Evolutionary conservation across 1,284 basidiomycete genomes (phyloP).

Genomic region (Ganoderma multipileum): DNA sequence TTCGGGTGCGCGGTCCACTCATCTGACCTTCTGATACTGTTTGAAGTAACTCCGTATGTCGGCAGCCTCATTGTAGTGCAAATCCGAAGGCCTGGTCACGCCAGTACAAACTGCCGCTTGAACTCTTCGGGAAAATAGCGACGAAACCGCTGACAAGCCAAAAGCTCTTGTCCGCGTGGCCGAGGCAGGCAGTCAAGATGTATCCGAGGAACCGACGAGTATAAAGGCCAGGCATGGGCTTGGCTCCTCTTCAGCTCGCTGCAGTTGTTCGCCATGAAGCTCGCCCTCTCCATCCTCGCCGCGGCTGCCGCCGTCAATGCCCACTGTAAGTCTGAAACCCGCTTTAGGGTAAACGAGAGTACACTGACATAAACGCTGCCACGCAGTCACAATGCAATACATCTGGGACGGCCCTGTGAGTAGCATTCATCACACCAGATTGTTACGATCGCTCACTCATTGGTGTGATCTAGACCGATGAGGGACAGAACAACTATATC

Average conservation of each 20-base stretch:
- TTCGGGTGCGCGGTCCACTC: conserved; percentile 20
- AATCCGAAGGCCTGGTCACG: conserved; percentile 15
- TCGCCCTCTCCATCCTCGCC: conserved; percentile 41
- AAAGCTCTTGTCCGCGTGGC: conserved; percentile 7
- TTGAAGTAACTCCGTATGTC: background rate
- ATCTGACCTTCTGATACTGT: conserved; percentile 18
- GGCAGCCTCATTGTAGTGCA: background rate
- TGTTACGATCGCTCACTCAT: background rate
- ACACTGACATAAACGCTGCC: background rate
- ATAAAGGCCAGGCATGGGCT: conserved; percentile 19
- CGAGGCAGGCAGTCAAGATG: background rate
- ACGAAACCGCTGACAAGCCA: conserved; percentile 2
- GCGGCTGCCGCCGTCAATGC: conserved; percentile 48
- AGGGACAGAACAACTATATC: conserved; percentile 51
- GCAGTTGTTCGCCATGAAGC: conserved; percentile 36
- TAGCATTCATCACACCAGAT: no score
- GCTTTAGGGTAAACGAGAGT: background rate
- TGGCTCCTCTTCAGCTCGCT: conserved; percentile 10
- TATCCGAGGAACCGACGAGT: conserved; percentile 4
- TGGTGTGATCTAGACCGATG: conserved; percentile 43
- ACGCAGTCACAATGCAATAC: conserved; percentile 56
- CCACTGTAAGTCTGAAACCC: conserved; percentile 44
- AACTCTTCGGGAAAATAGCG: conserved; percentile 8
- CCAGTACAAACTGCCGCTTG: conserved; percentile 15
- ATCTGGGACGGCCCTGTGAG: conserved; percentile 51